Evolutionary conservation across 495 filamentous ascomycete species (phyloP).

Genomic region (Filosporella fistucella): DNA sequence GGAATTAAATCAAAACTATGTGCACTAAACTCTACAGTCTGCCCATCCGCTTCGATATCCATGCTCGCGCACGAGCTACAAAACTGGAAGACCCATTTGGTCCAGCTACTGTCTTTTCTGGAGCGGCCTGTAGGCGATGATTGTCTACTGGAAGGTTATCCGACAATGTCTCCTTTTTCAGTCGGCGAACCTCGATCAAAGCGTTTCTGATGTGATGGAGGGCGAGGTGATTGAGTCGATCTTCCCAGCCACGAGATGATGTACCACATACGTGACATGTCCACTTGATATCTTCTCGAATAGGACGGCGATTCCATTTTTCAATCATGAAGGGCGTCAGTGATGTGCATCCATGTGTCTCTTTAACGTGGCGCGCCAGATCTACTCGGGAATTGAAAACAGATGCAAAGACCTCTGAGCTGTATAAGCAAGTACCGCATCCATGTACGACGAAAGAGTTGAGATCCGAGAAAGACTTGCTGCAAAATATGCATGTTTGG

Average conservation of each 20-base stretch:
- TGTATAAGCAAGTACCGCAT: background rate
- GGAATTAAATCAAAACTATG: no score
- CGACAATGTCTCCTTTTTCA: background rate
- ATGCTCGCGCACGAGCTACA: background rate
- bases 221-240: background rate
- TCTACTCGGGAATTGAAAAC: background rate
- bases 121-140: background rate
- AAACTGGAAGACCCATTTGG: background rate
- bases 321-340: background rate
- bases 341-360: background rate
- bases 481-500: background rate
- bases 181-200: background rate
- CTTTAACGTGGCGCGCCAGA: background rate
- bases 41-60: background rate
- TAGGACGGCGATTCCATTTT: background rate
- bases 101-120: background rate
- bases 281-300: background rate
- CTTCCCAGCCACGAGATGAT: background rate
- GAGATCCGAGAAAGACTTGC: background rate
- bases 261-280: background rate
- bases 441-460: background rate
- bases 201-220: background rate
- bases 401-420: background rate
- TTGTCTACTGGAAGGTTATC: background rate
- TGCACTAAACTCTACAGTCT: no score